Evolutionary conservation across 2,329 filamentous ascomycete genomes (phyloP), one percentile per base, ranked within the genome.

Genomic region (Diaporthe ilicicola): DNA sequence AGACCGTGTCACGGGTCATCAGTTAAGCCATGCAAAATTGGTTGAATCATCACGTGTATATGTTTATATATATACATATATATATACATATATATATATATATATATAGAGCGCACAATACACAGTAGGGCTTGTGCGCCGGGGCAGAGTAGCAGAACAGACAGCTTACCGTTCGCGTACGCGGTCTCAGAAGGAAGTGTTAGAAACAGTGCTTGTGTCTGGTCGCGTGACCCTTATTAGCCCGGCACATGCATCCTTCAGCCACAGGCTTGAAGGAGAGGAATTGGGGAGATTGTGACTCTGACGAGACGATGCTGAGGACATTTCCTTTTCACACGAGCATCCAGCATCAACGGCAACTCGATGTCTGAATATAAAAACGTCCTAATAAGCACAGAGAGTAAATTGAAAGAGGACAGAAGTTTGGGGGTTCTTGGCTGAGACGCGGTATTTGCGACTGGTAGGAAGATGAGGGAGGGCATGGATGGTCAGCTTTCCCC

Each of bases 1-100:
- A 32, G 51, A 64, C 72, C 71, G 65, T 71, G 64, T 71, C 66
- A 66, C 39, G n/a, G 70, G 68, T 50, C 48, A 32, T 74, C 72
- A 73, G 72, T 48, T 74, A 74, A 74, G 72, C 72, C 72, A 74
- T 74, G 71, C 65, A 73, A 73, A 59, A 53, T 65, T 61, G 46
- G 67, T 69, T 62, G 56, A 37, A 59, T 72, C 72, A 72, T 68
- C 56, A 61, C 34, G 13, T 27, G 37, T n/a, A n/a, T n/a, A n/a
- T n/a, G n/a, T n/a, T n/a, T n/a, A n/a, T n/a, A n/a, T n/a, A n/a
- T n/a, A n/a, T n/a, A 50, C 4, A 22, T 27, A 32, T 46, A 39
- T 13, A 59, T 4, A 37, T 5, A 8, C 29, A 37, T 6, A n/a
- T 10, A 37, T 22, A 13, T 5, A 39, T 39, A 10, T 39, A 8